Percentiles rank a stretch among this genome's conserved stretches.
phyloP scores from a whole-genome alignment of 345 rosid genomes.

The Ricinus communis region DNA sequence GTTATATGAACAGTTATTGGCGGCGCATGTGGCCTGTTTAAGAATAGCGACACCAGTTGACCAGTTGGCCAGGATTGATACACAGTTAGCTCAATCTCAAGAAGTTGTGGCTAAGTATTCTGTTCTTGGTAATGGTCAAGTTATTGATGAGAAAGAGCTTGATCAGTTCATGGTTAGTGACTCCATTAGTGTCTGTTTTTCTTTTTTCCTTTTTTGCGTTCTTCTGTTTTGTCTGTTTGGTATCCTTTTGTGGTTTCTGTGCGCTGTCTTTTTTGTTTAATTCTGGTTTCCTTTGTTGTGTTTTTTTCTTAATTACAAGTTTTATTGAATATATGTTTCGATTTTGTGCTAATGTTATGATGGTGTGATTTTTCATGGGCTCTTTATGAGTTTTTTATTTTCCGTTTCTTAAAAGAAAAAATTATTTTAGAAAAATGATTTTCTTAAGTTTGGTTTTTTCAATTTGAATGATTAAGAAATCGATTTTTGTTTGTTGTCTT shows the following conservation, averaged over 20 bases:
- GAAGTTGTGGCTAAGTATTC: slow-evolving; percentile 44
- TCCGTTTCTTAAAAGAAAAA: no score
- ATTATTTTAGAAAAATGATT: background rate
- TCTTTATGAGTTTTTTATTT: background rate
- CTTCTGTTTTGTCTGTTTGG: background rate
- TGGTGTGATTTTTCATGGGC: background rate
- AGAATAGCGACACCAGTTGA: slow-evolving; percentile 47
- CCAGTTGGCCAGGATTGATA: slow-evolving; percentile 41
- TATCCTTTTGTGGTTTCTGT: background rate
- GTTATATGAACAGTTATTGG: slow-evolving; percentile 43
- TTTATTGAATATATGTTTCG: background rate
- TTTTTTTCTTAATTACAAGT: background rate
- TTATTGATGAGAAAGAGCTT: slow-evolving; percentile 38
- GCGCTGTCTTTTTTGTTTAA: background rate
- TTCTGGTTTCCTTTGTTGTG: background rate
- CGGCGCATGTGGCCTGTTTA: slow-evolving; percentile 38
- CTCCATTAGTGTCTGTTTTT: background rate
- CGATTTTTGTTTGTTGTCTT: background rate
- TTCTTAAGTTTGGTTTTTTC: background rate
- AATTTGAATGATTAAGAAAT: background rate
- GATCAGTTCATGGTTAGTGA: slow-evolving; percentile 49
- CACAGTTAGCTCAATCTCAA: slow-evolving; percentile 41
- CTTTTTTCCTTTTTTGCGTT: background rate
- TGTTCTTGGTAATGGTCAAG: slow-evolving; percentile 28
- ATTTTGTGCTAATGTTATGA: background rate